Base-by-base conservation (phyloP, 345 rosid species). In the Euphorbia pulcherrima region DNA sequence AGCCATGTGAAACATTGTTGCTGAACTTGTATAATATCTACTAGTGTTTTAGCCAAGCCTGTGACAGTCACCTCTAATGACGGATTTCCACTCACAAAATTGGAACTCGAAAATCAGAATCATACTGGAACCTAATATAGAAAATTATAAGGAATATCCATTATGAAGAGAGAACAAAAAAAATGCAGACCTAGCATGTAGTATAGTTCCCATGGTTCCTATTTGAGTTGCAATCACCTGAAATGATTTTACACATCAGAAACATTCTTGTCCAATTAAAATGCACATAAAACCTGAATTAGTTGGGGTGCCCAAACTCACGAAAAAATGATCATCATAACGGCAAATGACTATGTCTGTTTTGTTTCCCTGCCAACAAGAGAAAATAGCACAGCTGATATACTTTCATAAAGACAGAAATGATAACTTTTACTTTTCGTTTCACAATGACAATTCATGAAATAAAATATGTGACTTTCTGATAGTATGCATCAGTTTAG, bases 151-250 rank as follows among this genome's bases (percentile, higher is more conserved):
- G 5, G 6, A 18, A 46, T 26, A 64, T 27, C 4, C 17, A 66
- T 20, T 47, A 46, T 27, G 4, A 10, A 29, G 40, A 73, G 21
- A 57, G 30, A 69, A 26, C 5, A 28, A 28, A 47, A 28, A 47
- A 60, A 1, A 23, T 20, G 28, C 77, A 73, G 58, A 87, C 92
- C 92, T 90, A 69, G 98, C 97, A 48, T 86, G 92, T 55, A 92
- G 77, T 65, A 90, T 77, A 13, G 98, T 88, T 51, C 97, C 98
- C 97, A 92, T 83, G 40, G 89, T 78, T 80, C 90, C 98, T 66
- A 90, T 83, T 74, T 92, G 97, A 65, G 93, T 87, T 20, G 86
- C 97, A 75, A 87, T 83, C 46, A 90, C 93, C 97, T 90, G 85
- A 76, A 28, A 68, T 79, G 68, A 17, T 63, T 68, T 14, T 65